Base-by-base conservation (phyloP, 805 yeast species). In the Ogataea parapolymorpha region DNA sequence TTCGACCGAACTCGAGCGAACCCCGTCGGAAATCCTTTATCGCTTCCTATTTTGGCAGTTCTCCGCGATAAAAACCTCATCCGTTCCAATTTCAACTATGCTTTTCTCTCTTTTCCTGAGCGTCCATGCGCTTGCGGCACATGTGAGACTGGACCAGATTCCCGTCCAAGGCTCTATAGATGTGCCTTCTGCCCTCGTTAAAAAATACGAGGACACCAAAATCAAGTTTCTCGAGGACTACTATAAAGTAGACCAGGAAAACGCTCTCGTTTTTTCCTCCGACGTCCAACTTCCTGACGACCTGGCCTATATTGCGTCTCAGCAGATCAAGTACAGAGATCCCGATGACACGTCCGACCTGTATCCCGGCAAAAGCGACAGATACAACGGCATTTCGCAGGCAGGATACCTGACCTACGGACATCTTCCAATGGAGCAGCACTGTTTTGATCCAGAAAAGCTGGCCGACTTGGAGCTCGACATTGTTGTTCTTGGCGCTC, bases 401-500 rank as follows among this genome's bases (percentile, higher is more conserved):
- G 36, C 46, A 9, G 56, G 56, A 2, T 52, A 41, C 22, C 28
- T 50, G 26, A 41, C 53, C 2, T 52, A 38, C 36, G 51, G 53
- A 3, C 56, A 52, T 32, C 38, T 45, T 16, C 51, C 49, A 6
- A 22, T 45, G 13, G 41, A 37, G 23, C 24, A 26, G 3, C 41
- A 41, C 2, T 50, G 56, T 34, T 53, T 48, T 34, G 51, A 50
- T 18, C 32, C 49, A 5, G 33, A 30, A 2, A 28, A 39, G 2
- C 25, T 25, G 28, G 44, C 31, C 4, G 44, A 42, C 3, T 15
- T 47, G 12, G 45, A 50, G 18, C 53, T 58, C 32, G 81, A 75
- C 49, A 70, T 75, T 30, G 80, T 78, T 2, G 65, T 75, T 20
- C 69, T 75, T 11, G 81, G 81, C 1, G 80, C 80, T 1, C 77